These are phyloP conservation scores for Nicotiana paniculata DNA, from an alignment of 257 asterid species.

Conservation along the genomic window DNA sequence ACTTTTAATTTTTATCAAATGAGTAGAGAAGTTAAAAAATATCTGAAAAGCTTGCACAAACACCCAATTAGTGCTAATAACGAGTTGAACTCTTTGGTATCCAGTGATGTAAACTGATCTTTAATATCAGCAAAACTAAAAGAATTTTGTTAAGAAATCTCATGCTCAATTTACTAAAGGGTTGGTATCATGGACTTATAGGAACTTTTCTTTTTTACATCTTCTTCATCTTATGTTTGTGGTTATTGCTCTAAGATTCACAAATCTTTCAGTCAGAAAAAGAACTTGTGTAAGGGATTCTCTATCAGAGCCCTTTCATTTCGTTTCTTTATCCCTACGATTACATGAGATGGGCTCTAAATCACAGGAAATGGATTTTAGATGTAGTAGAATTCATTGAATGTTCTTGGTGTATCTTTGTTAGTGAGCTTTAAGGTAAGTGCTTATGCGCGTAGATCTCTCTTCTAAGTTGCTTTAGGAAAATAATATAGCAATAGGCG, in stretches of 20 bases:
- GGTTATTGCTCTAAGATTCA: background rate
- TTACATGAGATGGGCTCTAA: background rate
- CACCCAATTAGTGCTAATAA: background rate
- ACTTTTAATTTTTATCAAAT: background rate
- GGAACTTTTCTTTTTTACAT: background rate
- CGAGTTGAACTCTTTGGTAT: background rate
- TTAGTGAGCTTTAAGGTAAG: background rate
- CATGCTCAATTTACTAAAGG: background rate
- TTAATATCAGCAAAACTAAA: background rate
- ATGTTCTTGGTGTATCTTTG: background rate
- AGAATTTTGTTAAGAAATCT: background rate
- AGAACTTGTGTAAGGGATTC: background rate
- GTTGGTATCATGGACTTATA: background rate
- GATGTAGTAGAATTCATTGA: background rate
- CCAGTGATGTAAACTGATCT: background rate
- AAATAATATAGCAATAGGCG: background rate
- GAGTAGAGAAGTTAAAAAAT: background rate
- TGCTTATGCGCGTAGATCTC: background rate
- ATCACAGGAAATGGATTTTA: background rate
- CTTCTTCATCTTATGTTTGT: background rate
- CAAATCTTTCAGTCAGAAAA: background rate
- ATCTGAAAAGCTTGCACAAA: background rate
- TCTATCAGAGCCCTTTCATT: background rate
- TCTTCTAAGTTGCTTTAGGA: background rate
- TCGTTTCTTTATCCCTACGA: background rate